Conservation (phyloP, 1,284 basidiomycete species). For the Ganoderma multipileum region DNA sequence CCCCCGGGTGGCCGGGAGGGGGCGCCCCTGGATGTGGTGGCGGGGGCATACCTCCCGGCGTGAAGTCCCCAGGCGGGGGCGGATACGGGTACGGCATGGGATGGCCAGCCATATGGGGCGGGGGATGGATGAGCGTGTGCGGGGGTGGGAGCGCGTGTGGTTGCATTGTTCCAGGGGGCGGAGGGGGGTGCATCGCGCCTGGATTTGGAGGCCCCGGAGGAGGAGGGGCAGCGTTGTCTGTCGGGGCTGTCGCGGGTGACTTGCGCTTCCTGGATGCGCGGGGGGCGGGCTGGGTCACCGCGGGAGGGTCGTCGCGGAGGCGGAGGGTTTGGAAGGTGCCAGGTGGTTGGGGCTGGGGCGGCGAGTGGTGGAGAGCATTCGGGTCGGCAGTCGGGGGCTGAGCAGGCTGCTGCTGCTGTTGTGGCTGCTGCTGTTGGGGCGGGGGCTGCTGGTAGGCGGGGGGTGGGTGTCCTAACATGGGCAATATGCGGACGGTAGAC, state of each 20-base stretch:
- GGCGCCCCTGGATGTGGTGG: constrained; percentile 37
- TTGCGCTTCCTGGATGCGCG: constrained; percentile 47
- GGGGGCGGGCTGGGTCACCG: constrained; percentile 41
- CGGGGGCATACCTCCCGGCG: constrained; percentile 58
- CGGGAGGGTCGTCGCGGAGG: constrained; percentile 62
- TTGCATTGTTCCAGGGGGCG: constrained; percentile 42
- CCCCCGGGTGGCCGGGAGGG: constrained; percentile 34
- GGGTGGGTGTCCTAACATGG: constrained; percentile 46
- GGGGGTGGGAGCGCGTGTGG: constrained; percentile 38
- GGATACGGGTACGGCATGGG: constrained; percentile 32
- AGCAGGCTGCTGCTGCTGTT: constrained; percentile 38
- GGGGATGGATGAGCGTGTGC: constrained; percentile 38
- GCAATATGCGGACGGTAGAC: constrained; percentile 37
- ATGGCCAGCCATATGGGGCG: constrained; percentile 33
- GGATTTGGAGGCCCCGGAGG: constrained; percentile 37
- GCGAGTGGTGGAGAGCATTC: constrained; percentile 31
- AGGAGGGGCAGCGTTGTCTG: constrained; percentile 46
- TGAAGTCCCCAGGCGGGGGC: constrained; percentile 48
- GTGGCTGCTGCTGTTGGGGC: constrained; percentile 37
- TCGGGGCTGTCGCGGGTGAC: constrained; percentile 41
- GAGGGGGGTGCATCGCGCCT: constrained; percentile 44
- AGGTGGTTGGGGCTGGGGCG: constrained; percentile 43
- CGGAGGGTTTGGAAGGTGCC: constrained; percentile 61
- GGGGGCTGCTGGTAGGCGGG: constrained; percentile 44
- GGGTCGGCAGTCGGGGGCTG: constrained; percentile 35